phyloP scores from a whole-genome alignment of 2,329 filamentous ascomycete species.

The Clarireedia monteithiana region DNA sequence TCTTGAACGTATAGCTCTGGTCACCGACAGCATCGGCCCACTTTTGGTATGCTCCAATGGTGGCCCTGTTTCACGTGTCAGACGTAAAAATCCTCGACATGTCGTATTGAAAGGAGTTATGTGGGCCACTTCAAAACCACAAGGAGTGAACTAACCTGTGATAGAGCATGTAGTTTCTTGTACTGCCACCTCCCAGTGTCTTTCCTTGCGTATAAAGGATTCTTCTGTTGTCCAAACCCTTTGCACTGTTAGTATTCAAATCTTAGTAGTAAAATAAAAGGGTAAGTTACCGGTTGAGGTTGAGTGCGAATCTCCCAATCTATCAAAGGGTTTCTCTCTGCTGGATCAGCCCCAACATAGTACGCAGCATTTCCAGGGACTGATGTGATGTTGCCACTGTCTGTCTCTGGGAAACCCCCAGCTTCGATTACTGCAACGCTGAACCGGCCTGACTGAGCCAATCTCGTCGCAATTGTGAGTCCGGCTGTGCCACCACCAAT shows the following conservation, averaged over 20 bases:
- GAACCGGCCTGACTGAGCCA: constrained; percentile 51
- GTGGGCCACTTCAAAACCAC: background rate
- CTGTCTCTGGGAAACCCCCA: constrained; percentile 1
- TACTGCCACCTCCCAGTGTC: constrained; percentile 29
- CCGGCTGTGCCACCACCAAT: constrained; percentile 39
- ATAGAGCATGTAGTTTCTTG: constrained; percentile 31
- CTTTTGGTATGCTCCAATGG: constrained; percentile 28
- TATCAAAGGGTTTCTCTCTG: background rate
- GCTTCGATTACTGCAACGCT: constrained; percentile 17
- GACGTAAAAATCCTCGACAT: too few relatives aligned
- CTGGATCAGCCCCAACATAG: background rate
- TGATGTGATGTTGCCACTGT: background rate
- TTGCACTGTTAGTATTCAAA: background rate
- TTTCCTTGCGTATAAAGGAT: constrained; percentile 27
- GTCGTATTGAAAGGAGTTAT: background rate
- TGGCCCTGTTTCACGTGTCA: constrained; percentile 10
- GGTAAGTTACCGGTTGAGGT: background rate
- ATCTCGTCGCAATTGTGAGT: constrained; percentile 34
- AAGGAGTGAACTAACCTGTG: background rate
- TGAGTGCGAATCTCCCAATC: background rate
- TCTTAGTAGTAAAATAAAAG: constrained; percentile 1
- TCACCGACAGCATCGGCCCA: constrained; percentile 38
- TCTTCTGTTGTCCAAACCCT: constrained; percentile 5
- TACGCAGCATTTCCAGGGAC: background rate
- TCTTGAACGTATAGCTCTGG: constrained; percentile 37